Evolutionary conservation across 176 grass and related monocot genomes (phyloP), one percentile per base, ranked within the genome.

Genomic region (Poa pratensis): DNA sequence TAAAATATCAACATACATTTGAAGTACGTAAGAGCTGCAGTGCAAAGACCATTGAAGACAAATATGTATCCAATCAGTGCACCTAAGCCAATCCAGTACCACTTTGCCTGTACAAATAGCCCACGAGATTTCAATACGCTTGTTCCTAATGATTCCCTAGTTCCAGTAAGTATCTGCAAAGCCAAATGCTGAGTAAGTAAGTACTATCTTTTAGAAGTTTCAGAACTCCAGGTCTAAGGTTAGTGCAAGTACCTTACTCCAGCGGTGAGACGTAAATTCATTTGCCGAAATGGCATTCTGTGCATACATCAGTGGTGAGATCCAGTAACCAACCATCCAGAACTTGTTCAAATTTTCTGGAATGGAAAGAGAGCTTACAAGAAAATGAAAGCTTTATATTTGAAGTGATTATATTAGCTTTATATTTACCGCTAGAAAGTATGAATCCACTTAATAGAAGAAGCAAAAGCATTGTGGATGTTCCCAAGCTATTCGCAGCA

Each of bases 251-350:
- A 93, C 91, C 53, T 94, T 88, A 61, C 9, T 75, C 91, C 91
- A 94, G 73, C 82, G 85, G 37, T 86, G 46, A 26, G 77, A 80
- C 18, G 82, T 68, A 72, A 94, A 91, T 65, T 91, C 92, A 22
- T 87, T 94, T 60, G 65, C 66, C 9, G 89, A 81, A 67, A 94
- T 84, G 22, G 88, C 80, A 60, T 90, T 94, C 73, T 94, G 89
- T 54, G 86, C 92, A 62, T 94, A 94, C 66, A 61, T 82, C 22
- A 93, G 20, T 16, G 88, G 91, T 43, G 88, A 93, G 18, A 86
- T 80, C 91, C 91, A 93, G 19, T 93, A 93, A 2, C 85, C 91
- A 80, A 86, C 74, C 42, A 87, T 83, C 91, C 88, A 94, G 81
- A 87, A 94, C 23, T 83, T 88, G 30, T 88, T 90, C 17, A 91